A percentile compares a stretch with the other conserved stretches of the same genome.
phyloP scores from a whole-genome alignment of 2,329 filamentous ascomycete species.

The Pestalotiopsis sp. region DNA sequence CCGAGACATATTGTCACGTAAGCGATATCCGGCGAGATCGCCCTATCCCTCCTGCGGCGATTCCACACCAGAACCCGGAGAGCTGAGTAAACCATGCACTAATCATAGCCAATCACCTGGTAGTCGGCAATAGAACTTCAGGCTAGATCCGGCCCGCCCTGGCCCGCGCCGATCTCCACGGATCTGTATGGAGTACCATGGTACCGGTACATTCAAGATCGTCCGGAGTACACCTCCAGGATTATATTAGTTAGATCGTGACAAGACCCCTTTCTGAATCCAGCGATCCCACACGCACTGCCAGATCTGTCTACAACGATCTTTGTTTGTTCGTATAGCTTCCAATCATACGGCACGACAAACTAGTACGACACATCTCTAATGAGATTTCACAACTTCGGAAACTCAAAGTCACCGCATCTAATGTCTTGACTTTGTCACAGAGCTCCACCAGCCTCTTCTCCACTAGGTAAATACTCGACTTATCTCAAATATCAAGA shows the following conservation, averaged over 20 bases:
- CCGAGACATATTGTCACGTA: neutral
- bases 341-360: neutral
- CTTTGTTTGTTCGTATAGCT: neutral
- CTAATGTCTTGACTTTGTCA: neutral
- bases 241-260: neutral
- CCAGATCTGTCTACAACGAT: too few relatives aligned
- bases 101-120: neutral
- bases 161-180: neutral
- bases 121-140: neutral
- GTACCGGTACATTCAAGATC: neutral
- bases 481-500: neutral
- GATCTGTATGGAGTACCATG: neutral
- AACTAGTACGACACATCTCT: neutral
- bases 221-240: neutral
- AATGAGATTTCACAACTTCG: neutral
- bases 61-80: neutral
- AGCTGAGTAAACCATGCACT: neutral
- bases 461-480: constrained; percentile 1
- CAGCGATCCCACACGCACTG: too few relatives aligned
- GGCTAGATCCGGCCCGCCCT: neutral
- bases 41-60: neutral
- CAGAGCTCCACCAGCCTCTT: constrained; percentile 1
- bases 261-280: neutral
- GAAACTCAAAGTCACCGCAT: neutral
- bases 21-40: neutral